Percentiles rank a stretch among this genome's conserved stretches.
Evolutionary conservation across 805 yeast genomes (phyloP).

Genomic region (Wickerhamomyces bovis): DNA sequence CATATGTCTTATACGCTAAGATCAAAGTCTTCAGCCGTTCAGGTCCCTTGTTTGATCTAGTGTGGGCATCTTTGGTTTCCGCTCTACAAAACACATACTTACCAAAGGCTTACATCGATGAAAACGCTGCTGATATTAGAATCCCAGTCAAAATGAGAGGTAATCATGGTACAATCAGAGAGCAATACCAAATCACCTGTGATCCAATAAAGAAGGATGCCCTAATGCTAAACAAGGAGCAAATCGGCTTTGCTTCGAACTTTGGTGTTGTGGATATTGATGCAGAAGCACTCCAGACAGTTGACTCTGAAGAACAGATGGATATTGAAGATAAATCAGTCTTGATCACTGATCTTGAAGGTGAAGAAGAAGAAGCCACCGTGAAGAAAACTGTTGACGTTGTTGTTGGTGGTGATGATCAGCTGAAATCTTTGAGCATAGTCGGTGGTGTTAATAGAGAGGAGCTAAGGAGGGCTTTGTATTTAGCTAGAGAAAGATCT

Average conservation of each 20-base stretch:
- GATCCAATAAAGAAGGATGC: slow-evolving; percentile 38
- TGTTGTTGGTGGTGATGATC: slow-evolving; percentile 28
- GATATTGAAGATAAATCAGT: slow-evolving; percentile 30
- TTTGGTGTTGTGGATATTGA: slow-evolving; percentile 53
- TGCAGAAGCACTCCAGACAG: slow-evolving; percentile 28
- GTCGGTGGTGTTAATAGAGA: slow-evolving; percentile 45
- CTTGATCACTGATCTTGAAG: slow-evolving; percentile 70
- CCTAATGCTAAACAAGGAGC: slow-evolving; percentile 33
- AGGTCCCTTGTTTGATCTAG: slow-evolving; percentile 76
- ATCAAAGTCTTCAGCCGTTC: slow-evolving; percentile 73
- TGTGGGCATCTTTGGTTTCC: slow-evolving; percentile 59
- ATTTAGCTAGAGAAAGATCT: slow-evolving; percentile 43
- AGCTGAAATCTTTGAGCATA: slow-evolving; percentile 39
- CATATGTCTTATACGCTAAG: slow-evolving; percentile 62
- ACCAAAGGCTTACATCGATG: slow-evolving; percentile 67
- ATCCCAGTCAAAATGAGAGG: slow-evolving; percentile 49
- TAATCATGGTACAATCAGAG: slow-evolving; percentile 39
- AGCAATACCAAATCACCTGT: slow-evolving; percentile 49
- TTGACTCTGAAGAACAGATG: slow-evolving; percentile 27
- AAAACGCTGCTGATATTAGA: slow-evolving; percentile 46
- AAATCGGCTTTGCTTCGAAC: slow-evolving; percentile 39
- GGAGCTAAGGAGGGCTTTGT: slow-evolving; percentile 40
- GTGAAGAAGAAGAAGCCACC: slow-evolving; percentile 73
- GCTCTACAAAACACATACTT: slow-evolving; percentile 56
- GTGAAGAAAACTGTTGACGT: slow-evolving; percentile 48